Evolutionary conservation across 2,329 filamentous ascomycete genomes (phyloP).

Genomic region (Aspergillus sp.): DNA sequence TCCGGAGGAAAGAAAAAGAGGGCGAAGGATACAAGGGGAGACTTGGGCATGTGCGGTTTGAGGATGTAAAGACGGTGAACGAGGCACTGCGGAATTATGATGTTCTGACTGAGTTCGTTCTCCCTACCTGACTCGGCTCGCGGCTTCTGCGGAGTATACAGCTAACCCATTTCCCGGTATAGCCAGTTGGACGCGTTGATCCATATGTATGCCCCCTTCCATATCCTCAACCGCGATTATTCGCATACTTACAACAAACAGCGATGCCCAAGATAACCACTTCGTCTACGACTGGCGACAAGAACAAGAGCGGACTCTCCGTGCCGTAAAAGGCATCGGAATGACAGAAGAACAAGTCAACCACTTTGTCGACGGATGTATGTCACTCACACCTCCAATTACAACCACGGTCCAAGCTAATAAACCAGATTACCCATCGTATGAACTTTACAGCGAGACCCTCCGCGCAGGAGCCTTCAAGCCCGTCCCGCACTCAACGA

Average conservation of each 20-base stretch:
- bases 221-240: neutral
- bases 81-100: conserved; percentile 62
- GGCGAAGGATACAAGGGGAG: conserved; percentile 52
- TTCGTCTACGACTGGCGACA: conserved; percentile 86
- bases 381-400: conserved; percentile 26
- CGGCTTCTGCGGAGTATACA: neutral
- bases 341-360: conserved; percentile 84
- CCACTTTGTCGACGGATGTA: conserved; percentile 72
- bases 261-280: conserved; percentile 70
- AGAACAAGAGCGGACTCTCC: conserved; percentile 76
- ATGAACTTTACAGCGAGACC: conserved; percentile 69
- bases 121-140: neutral
- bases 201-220: conserved; percentile 58
- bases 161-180: conserved; percentile 21
- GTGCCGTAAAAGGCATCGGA: conserved; percentile 68
- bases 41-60: conserved; percentile 58
- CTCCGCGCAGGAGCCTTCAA: conserved; percentile 63
- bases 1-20: conserved; percentile 51
- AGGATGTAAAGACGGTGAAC: conserved; percentile 64
- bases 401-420: neutral
- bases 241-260: conserved; percentile 26
- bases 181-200: conserved; percentile 65
- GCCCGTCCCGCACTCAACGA: conserved; percentile 26
- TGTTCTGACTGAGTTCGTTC: conserved; percentile 56
- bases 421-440: conserved; percentile 67